These are phyloP conservation scores for Hypomontagnella submonticulosa DNA, from an alignment of 495 filamentous ascomycete genomes.

Conservation along the genomic window DNA sequence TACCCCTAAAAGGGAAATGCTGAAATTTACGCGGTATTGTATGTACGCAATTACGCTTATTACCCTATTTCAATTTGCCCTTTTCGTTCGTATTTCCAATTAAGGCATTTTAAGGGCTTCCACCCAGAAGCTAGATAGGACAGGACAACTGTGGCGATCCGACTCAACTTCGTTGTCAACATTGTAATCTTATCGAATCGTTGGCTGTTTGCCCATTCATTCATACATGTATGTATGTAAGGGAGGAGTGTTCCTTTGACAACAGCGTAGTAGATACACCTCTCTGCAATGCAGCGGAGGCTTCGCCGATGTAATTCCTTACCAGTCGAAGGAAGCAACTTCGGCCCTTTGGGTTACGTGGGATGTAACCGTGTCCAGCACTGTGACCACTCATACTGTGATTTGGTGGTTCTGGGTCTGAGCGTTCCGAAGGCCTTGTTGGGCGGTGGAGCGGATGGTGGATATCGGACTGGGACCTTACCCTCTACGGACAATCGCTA, in stretches of 20 bases:
- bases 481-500: conserved; percentile 34
- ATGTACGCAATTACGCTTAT: too few species aligned
- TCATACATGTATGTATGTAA: too few species aligned
- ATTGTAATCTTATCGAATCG: conserved; percentile 13
- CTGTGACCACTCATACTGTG: conserved; percentile 41
- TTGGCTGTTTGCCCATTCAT: neutral
- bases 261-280: conserved; percentile 32
- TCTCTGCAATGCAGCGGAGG: conserved; percentile 27
- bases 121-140: conserved; percentile 6
- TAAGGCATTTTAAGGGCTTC: conserved; percentile 22
- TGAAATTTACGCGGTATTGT: conserved; percentile 6
- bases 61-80: neutral
- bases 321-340: conserved; percentile 33
- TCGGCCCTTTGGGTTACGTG: conserved; percentile 37
- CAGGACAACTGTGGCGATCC: neutral
- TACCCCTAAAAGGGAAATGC: conserved; percentile 17
- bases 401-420: conserved; percentile 32
- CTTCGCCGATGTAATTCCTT: conserved; percentile 20
- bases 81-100: neutral
- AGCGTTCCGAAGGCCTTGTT: conserved; percentile 32
- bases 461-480: conserved; percentile 37
- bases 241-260: conserved; percentile 27
- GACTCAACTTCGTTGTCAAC: conserved; percentile 8
- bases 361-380: conserved; percentile 35
- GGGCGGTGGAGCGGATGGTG: conserved; percentile 28